These are phyloP conservation scores for Suhomyces vadensis DNA, from an alignment of 805 yeast species.

Conservation along the genomic window DNA sequence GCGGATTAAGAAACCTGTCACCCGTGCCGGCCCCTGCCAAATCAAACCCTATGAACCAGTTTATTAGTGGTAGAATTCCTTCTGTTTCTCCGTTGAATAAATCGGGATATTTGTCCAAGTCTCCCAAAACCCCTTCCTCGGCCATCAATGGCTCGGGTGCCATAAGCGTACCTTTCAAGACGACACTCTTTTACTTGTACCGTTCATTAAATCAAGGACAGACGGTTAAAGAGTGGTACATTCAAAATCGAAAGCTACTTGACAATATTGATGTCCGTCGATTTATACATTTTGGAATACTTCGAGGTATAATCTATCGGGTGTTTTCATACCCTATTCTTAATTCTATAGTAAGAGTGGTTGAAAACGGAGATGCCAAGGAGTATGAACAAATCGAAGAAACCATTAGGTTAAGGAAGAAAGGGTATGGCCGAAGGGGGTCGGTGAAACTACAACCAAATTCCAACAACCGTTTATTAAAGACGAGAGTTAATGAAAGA, in stretches of 20 bases:
- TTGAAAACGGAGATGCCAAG: constrained; percentile 29
- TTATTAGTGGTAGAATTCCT: constrained; percentile 4
- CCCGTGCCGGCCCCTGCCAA: constrained; percentile 7
- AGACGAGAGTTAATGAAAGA: constrained; percentile 16
- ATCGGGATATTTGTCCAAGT: constrained; percentile 7
- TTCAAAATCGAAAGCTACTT: constrained; percentile 59
- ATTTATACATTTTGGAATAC: constrained; percentile 82
- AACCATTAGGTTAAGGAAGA: constrained; percentile 16
- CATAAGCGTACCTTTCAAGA: constrained; percentile 55
- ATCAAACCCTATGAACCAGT: constrained; percentile 9
- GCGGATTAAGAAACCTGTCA: constrained; percentile 3
- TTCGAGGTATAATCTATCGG: constrained; percentile 79
- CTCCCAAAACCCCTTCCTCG: constrained; percentile 8
- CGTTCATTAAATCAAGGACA: constrained; percentile 76
- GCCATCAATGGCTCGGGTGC: constrained; percentile 6
- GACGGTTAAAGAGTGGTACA: constrained; percentile 78
- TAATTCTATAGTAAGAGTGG: constrained; percentile 37
- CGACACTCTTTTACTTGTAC: constrained; percentile 70
- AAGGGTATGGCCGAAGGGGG: constrained; percentile 1
- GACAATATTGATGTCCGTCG: constrained; percentile 76
- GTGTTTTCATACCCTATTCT: constrained; percentile 74
- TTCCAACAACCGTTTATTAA: constrained; percentile 9
- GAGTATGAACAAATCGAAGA: constrained; percentile 15
- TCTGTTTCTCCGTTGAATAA: constrained; percentile 13
- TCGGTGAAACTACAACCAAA: constrained; percentile 2